Conservation (phyloP, 169 alveolate species). For the Theileria parva region DNA sequence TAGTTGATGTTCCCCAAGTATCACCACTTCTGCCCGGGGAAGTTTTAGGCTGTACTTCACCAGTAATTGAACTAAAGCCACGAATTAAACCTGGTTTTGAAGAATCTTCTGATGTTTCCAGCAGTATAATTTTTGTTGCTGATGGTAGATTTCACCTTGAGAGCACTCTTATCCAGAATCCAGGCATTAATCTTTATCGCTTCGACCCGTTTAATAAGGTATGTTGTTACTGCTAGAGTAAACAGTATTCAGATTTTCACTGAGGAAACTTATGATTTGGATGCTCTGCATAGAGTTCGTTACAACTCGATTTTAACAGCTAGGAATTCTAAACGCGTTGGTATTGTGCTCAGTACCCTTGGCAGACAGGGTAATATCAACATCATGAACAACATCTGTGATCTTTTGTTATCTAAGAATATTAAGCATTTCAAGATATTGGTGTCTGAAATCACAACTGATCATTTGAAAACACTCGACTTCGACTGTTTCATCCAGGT, state of each 20-base stretch:
- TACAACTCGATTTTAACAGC: slow-evolving; percentile 78
- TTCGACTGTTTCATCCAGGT: slow-evolving; percentile 70
- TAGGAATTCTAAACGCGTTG: slow-evolving; percentile 51
- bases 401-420: slow-evolving; percentile 38
- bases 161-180: slow-evolving; percentile 97
- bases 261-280: slow-evolving; percentile 85
- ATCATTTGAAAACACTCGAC: slow-evolving; percentile 61
- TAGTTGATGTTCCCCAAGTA: slow-evolving; percentile 88
- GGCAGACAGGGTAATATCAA: slow-evolving; percentile 84
- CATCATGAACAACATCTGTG: slow-evolving; percentile 61
- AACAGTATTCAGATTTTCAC: slow-evolving; percentile 67
- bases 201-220: slow-evolving; percentile 92
- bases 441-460: slow-evolving; percentile 74
- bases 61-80: slow-evolving; percentile 63
- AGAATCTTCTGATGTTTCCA: slow-evolving; percentile 11
- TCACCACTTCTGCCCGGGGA: slow-evolving; percentile 98
- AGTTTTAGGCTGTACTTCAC: slow-evolving; percentile 94
- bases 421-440: slow-evolving; percentile 54
- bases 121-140: slow-evolving; percentile 87
- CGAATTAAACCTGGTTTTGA: neutral
- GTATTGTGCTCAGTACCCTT: slow-evolving; percentile 78
- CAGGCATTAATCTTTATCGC: slow-evolving; percentile 86
- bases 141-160: slow-evolving; percentile 99
- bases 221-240: slow-evolving; percentile 11
- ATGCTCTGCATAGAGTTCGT: slow-evolving; percentile 85